A percentile compares a stretch with the other conserved stretches of the same genome.
phyloP scores from a whole-genome alignment of 2,329 filamentous ascomycete genomes.

The Venturia aucupariae region DNA sequence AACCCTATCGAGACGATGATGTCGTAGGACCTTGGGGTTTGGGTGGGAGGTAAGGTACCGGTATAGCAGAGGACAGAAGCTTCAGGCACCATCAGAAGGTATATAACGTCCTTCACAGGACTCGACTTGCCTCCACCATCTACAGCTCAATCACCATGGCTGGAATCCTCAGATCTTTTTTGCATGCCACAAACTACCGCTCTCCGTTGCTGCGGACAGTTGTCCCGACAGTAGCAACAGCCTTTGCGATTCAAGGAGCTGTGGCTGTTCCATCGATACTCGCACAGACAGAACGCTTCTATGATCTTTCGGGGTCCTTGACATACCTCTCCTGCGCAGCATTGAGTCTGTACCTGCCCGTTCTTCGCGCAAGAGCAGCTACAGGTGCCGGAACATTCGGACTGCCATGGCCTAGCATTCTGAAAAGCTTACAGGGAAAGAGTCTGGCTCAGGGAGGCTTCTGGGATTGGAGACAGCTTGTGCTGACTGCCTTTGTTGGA shows the following conservation, averaged over 20 bases:
- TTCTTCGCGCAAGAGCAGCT: constrained; percentile 45
- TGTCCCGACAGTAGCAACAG: constrained; percentile 52
- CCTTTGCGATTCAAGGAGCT: constrained; percentile 53
- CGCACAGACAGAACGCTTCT: constrained; percentile 55
- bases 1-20: neutral
- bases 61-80: no score
- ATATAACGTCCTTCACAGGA: neutral
- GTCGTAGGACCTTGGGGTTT: neutral
- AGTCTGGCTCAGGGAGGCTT: constrained; percentile 19
- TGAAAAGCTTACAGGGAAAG: constrained; percentile 11
- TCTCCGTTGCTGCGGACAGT: constrained; percentile 52
- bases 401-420: constrained; percentile 10
- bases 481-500: constrained; percentile 45
- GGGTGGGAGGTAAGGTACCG: neutral
- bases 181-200: constrained; percentile 12
- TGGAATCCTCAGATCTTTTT: constrained; percentile 11
- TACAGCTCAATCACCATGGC: constrained; percentile 6
- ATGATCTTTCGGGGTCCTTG: constrained; percentile 56
- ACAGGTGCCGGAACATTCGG: constrained; percentile 32
- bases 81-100: no score
- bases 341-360: constrained; percentile 52
- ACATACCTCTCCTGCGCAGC: constrained; percentile 58
- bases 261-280: constrained; percentile 54
- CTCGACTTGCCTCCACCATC: neutral
- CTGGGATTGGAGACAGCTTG: constrained; percentile 52